Evolutionary conservation across 2,329 filamentous ascomycete species (phyloP).

Genomic region (Purpureocillium lavendulum): DNA sequence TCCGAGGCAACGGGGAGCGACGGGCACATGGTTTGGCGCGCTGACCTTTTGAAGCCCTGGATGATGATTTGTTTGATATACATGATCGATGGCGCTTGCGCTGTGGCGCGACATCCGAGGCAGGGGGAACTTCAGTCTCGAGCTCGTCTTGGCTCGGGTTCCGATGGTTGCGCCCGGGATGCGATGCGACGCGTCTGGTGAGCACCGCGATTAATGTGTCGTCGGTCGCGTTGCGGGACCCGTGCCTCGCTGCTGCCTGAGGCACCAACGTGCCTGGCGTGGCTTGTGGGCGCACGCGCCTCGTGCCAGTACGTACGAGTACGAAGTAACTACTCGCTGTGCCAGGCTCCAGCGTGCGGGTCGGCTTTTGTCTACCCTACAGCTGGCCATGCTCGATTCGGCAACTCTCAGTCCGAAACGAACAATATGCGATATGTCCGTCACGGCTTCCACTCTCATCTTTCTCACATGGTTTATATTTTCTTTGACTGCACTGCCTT

Average conservation of each 20-base stretch:
- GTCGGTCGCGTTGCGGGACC: slow-evolving; percentile 15
- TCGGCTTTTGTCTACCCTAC: no score
- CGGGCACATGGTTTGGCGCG: slow-evolving; percentile 4
- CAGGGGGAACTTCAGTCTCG: slow-evolving; percentile 15
- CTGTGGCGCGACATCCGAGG: slow-evolving; percentile 27
- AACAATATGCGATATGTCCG: no score
- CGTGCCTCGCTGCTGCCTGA: slow-evolving; percentile 15
- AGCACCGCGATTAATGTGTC: slow-evolving; percentile 7
- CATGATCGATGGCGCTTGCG: slow-evolving; percentile 50
- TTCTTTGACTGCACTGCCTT: no score
- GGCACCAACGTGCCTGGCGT: slow-evolving; percentile 3
- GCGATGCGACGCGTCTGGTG: slow-evolving; percentile 11
- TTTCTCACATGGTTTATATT: no score
- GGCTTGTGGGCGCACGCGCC: no score
- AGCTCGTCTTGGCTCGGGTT: slow-evolving; percentile 3
- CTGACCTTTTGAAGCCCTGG: slow-evolving; percentile 96
- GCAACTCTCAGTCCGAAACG: no score
- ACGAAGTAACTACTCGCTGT: no score
- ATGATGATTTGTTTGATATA: slow-evolving; percentile 99
- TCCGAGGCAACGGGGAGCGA: slow-evolving; percentile 6
- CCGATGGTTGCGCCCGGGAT: slow-evolving; percentile 4
- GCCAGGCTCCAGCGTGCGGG: no score
- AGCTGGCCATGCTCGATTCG: no score
- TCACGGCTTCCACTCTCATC: no score
- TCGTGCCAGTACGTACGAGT: no score